Conservation (phyloP, 441 rosid genomes). For the Biscutella laevigata region DNA sequence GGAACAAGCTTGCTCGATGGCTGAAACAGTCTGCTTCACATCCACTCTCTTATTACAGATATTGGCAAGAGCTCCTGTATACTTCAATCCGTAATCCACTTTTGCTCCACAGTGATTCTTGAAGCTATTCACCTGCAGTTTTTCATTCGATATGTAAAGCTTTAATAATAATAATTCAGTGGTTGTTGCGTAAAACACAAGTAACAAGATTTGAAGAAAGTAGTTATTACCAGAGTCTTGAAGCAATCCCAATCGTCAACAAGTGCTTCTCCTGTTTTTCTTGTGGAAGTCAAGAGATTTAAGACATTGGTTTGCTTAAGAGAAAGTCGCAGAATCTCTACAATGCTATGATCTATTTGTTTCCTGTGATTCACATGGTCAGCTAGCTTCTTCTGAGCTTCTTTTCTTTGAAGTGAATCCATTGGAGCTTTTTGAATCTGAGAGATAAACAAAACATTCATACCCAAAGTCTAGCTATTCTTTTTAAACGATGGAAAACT, state of each 20-base stretch:
- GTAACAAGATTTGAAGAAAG: too few species aligned
- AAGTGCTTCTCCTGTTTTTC: constrained; percentile 47
- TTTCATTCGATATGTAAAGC: too few species aligned
- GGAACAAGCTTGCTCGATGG: constrained; percentile 36
- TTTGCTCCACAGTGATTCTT: constrained; percentile 39
- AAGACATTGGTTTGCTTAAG: constrained; percentile 28
- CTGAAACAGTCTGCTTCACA: constrained; percentile 27
- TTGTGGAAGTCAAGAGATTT: constrained; percentile 29
- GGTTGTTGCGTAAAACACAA: neutral
- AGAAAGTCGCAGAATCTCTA: constrained; percentile 23
- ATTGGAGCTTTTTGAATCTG: constrained; percentile 35
- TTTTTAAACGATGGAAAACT: too few species aligned
- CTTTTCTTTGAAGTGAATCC: constrained; percentile 35
- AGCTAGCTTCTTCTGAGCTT: constrained; percentile 33
- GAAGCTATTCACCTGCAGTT: constrained; percentile 38
- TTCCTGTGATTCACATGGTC: constrained; percentile 26
- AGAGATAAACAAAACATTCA: neutral
- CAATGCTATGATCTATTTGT: constrained; percentile 37
- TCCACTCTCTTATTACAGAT: constrained; percentile 49
- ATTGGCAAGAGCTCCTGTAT: constrained; percentile 54
- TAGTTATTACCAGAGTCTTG: constrained; percentile 37
- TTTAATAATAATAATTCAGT: neutral
- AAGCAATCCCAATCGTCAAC: constrained; percentile 77
- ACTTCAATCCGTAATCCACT: constrained; percentile 48
- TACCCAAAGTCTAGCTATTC: too few species aligned